A percentile compares a stretch with the other conserved stretches of the same genome.
phyloP scores from a whole-genome alignment of 1,284 basidiomycete species.

The Grifola frondosa region DNA sequence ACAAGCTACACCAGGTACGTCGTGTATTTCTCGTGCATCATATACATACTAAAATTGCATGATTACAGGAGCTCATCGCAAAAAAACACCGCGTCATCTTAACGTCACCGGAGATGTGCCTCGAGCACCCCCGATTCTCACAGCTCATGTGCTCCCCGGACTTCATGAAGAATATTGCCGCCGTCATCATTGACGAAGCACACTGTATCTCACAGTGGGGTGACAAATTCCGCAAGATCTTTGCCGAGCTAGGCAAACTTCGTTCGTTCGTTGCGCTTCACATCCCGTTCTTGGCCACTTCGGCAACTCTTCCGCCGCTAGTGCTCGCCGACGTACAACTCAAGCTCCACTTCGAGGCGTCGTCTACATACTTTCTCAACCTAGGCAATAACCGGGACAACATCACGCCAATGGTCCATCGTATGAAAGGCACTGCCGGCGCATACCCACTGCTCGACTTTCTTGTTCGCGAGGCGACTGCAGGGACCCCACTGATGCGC shows the following conservation, averaged over 20 bases:
- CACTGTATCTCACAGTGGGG: constrained; percentile 7
- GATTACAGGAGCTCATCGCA: not conserved
- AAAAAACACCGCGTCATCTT: not conserved
- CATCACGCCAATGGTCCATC: not conserved
- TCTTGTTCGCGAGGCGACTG: not conserved
- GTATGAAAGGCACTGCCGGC: not conserved
- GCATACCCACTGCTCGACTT: too few relatives aligned
- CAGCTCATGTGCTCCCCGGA: not conserved
- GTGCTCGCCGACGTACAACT: not conserved
- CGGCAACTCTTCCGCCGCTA: not conserved
- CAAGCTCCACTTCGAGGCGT: not conserved
- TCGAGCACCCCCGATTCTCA: not conserved
- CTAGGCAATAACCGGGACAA: constrained; percentile 2
- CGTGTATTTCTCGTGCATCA: too few relatives aligned
- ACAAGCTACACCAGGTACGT: constrained; percentile 21
- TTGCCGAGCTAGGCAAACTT: not conserved
- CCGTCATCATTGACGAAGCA: constrained; percentile 1
- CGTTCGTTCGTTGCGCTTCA: not conserved
- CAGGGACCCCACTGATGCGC: not conserved
- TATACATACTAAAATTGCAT: not conserved
- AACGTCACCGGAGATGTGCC: not conserved
- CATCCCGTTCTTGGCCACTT: not conserved
- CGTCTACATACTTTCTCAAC: constrained; percentile 1
- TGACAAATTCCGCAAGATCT: constrained; percentile 2
- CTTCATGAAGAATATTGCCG: not conserved